Evolutionary conservation across 73 alveolate genomes (phyloP).

Genomic region (Paramecium tetraurelia): DNA sequence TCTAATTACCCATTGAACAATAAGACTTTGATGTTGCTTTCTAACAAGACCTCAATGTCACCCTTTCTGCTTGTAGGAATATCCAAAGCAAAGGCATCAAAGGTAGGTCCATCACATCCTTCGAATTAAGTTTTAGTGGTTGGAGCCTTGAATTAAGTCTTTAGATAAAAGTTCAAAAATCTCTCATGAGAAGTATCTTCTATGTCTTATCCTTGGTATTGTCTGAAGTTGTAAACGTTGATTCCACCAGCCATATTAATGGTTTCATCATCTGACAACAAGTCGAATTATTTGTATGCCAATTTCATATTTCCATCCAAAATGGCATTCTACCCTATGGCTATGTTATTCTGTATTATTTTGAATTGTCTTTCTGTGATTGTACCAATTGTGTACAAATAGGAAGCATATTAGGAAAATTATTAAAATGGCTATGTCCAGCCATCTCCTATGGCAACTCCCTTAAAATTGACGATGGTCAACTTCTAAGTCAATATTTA

Average conservation of each 20-base stretch:
- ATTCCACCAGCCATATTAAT: not conserved
- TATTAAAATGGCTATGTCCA: slow-evolving; percentile 70
- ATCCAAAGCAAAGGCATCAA: slow-evolving; percentile 9
- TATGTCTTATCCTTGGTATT: not conserved
- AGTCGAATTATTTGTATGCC: not conserved
- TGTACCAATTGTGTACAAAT: slow-evolving; percentile 52
- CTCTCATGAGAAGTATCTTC: not conserved
- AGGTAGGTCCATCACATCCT: slow-evolving; percentile 18
- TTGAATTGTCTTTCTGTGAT: not conserved
- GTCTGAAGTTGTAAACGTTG: not conserved
- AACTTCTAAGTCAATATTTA: slow-evolving; percentile 36
- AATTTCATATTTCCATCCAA: not conserved
- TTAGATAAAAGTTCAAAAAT: not conserved
- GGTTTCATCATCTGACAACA: not conserved
- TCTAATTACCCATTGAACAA: slow-evolving; percentile 41
- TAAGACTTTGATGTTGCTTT: not conserved
- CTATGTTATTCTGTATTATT: not conserved
- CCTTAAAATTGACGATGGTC: slow-evolving; percentile 62
- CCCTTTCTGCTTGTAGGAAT: not conserved
- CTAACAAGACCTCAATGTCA: not conserved
- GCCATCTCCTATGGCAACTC: slow-evolving; percentile 76
- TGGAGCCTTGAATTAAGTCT: not conserved
- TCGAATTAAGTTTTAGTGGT: not conserved
- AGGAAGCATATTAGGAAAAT: slow-evolving; percentile 66
- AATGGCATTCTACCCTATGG: not conserved